Conservation (phyloP, 352 stramenopile genomes). For the Pythium brassicae region DNA sequence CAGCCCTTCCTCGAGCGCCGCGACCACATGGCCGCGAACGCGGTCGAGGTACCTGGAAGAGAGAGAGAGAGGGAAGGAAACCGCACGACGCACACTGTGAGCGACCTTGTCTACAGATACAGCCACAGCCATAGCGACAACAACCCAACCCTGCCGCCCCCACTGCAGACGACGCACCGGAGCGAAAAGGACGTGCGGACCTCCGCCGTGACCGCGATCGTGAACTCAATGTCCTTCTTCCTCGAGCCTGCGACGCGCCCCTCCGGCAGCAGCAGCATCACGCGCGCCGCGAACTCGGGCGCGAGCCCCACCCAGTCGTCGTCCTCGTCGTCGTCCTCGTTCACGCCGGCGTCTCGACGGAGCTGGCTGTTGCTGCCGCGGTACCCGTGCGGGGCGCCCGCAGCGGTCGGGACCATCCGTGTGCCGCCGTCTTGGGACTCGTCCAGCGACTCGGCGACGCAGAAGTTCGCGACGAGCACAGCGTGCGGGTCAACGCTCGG, state of each 20-base stretch:
- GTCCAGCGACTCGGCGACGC: background rate
- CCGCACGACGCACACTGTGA: background rate
- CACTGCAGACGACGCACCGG: slow-evolving; percentile 11
- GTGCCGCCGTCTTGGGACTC: too few species aligned
- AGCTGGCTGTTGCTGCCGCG: slow-evolving; percentile 2
- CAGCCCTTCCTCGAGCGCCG: slow-evolving; percentile 5
- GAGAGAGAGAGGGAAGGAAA: too few species aligned
- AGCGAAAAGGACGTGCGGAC: slow-evolving; percentile 64
- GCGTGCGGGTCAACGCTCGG: background rate
- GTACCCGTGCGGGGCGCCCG: too few species aligned
- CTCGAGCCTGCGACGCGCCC: slow-evolving; percentile 44
- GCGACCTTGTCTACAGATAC: background rate
- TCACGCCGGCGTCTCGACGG: slow-evolving; percentile 1
- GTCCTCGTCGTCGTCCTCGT: slow-evolving; percentile 28
- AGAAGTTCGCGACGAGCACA: slow-evolving; percentile 8
- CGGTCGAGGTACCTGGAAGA: slow-evolving; percentile 45
- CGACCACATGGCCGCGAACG: slow-evolving; percentile 20
- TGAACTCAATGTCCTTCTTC: slow-evolving; percentile 68
- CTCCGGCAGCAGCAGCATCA: slow-evolving; percentile 66
- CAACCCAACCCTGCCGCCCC: too few species aligned
- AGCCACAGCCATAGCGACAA: background rate
- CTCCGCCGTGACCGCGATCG: slow-evolving; percentile 29
- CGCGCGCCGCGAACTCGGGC: slow-evolving; percentile 60
- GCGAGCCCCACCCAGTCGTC: slow-evolving; percentile 66
- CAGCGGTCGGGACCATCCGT: too few species aligned